These are phyloP conservation scores for Podosphaera xanthii DNA, from an alignment of 2,329 filamentous ascomycete genomes.

Conservation along the genomic window DNA sequence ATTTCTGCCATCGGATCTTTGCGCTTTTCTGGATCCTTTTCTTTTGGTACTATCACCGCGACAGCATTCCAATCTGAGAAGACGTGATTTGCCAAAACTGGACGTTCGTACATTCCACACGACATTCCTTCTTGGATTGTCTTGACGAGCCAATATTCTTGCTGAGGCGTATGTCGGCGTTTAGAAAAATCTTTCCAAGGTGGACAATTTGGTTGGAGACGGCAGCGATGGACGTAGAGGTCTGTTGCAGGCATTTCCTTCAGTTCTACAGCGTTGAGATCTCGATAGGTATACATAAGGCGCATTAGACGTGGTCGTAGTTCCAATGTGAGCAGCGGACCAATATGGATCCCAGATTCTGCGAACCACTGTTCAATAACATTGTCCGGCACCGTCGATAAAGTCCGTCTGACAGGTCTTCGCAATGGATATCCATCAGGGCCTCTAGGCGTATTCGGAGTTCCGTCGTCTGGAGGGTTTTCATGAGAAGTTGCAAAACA, in stretches of 20 bases:
- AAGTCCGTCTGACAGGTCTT: too few relatives aligned
- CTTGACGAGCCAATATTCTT: background rate
- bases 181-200: too few relatives aligned
- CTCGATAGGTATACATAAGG: background rate
- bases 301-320: too few relatives aligned
- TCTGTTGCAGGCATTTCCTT: background rate
- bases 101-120: background rate
- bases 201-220: too few relatives aligned
- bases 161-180: background rate
- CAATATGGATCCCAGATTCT: too few relatives aligned
- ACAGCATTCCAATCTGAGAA: background rate
- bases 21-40: background rate
- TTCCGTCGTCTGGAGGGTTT: too few relatives aligned
- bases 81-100: background rate
- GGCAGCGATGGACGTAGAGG: background rate
- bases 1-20: background rate
- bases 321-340: too few relatives aligned
- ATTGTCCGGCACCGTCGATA: background rate
- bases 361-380: too few relatives aligned
- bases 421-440: too few relatives aligned
- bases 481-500: too few relatives aligned
- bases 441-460: too few relatives aligned
- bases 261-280: background rate
- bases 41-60: background rate
- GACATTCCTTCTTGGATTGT: background rate